Conservation (phyloP, 352 stramenopile species). For the Globisporangium solare region DNA sequence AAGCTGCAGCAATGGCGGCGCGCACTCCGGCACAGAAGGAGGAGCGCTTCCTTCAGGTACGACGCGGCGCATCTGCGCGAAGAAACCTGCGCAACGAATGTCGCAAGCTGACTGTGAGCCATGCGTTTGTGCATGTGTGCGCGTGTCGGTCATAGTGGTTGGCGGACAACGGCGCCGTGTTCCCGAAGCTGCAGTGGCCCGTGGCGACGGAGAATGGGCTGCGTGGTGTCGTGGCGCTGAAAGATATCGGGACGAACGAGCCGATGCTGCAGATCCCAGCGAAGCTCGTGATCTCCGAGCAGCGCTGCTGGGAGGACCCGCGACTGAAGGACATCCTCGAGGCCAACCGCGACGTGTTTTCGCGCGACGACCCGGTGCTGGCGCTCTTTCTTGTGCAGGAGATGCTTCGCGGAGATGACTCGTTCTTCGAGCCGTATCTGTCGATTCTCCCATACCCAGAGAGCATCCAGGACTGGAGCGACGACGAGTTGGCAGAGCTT, state of each 20-base stretch:
- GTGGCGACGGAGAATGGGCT: conserved; percentile 36
- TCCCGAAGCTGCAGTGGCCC: conserved; percentile 82
- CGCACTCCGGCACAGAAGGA: conserved; percentile 14
- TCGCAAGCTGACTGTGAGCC: neutral
- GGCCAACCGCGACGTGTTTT: conserved; percentile 60
- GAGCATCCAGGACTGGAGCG: conserved; percentile 80
- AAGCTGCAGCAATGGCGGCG: neutral
- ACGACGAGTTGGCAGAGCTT: conserved; percentile 62
- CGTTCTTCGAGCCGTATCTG: conserved; percentile 88
- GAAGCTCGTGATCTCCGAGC: conserved; percentile 71
- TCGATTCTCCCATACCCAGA: conserved; percentile 72
- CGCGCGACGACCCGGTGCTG: conserved; percentile 78
- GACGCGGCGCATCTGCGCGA: neutral
- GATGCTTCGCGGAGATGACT: conserved; percentile 44
- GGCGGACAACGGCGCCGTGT: conserved; percentile 52
- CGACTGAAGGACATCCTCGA: conserved; percentile 40
- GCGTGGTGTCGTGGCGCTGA: conserved; percentile 50
- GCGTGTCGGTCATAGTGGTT: conserved; percentile 45
- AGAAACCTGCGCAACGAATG: neutral
- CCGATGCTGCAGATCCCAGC: conserved; percentile 64
- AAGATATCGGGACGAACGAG: conserved; percentile 51
- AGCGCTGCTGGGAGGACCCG: conserved; percentile 46
- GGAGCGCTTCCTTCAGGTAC: conserved; percentile 46
- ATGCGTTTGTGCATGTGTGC: neutral
- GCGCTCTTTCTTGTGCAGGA: conserved; percentile 84